Conservation (phyloP, 495 filamentous ascomycete species). For the Trichoderma gamsii region DNA sequence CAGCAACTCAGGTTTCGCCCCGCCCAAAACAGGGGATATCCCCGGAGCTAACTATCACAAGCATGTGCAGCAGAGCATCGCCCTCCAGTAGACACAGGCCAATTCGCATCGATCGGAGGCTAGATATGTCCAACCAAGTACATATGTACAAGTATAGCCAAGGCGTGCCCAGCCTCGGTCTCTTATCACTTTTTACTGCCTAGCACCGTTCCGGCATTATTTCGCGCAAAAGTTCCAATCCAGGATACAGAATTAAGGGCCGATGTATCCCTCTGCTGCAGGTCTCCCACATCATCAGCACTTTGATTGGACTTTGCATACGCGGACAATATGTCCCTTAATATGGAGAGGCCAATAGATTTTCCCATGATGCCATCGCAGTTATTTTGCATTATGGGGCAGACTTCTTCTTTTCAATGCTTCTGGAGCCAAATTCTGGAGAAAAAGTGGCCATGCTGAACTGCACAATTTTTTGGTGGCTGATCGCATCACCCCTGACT, state of each 20-base stretch:
- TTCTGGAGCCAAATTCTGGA: neutral
- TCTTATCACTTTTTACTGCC: neutral
- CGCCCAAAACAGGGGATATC: neutral
- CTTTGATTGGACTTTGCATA: neutral
- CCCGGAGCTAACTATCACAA: neutral
- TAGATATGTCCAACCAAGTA: neutral
- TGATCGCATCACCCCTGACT: neutral
- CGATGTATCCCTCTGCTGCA: neutral
- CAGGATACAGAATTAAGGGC: neutral
- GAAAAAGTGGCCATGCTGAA: neutral
- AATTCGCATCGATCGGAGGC: neutral
- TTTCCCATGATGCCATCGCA: neutral
- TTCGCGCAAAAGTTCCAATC: conserved; percentile 3
- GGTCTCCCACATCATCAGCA: neutral
- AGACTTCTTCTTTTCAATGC: neutral
- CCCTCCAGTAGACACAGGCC: neutral
- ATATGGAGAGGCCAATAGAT: neutral
- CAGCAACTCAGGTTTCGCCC: neutral
- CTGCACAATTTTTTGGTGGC: neutral
- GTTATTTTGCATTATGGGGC: neutral
- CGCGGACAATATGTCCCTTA: neutral
- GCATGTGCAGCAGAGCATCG: neutral
- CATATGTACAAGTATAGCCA: no score
- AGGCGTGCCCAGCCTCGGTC: neutral
- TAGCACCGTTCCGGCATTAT: neutral